phyloP scores from a whole-genome alignment of 495 filamentous ascomycete genomes.

The Xylaria flabelliformis region DNA sequence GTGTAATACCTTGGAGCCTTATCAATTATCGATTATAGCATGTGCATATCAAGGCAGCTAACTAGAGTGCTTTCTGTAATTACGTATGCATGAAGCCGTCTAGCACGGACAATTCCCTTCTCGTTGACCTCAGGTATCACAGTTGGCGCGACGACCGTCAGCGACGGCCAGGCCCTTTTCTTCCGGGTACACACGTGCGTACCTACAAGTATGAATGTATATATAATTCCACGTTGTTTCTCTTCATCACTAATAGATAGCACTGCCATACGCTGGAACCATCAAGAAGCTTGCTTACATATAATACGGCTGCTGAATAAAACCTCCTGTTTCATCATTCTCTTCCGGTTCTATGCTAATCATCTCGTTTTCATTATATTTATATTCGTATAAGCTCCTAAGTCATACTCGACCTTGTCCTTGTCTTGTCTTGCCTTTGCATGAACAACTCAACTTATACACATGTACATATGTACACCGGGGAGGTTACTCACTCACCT shows the following conservation, averaged over 20 bases:
- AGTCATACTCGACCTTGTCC: not conserved
- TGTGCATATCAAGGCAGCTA: not conserved
- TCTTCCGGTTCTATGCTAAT: not conserved
- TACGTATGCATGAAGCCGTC: not conserved
- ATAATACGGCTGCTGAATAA: not conserved
- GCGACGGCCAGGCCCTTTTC: not conserved
- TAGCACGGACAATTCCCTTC: not conserved
- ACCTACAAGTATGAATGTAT: not conserved
- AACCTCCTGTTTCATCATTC: conserved; percentile 2
- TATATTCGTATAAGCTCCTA: not conserved
- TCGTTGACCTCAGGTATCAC: not conserved
- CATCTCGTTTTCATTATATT: not conserved
- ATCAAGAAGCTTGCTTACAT: conserved; percentile 4
- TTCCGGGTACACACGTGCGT: not conserved
- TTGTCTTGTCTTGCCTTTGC: conserved; percentile 11
- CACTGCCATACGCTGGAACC: not conserved
- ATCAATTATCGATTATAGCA: not conserved
- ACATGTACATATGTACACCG: not conserved
- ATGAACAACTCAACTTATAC: conserved; percentile 9
- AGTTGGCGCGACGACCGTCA: not conserved
- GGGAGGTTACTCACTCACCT: not conserved
- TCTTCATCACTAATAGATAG: not conserved
- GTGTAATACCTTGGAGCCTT: not conserved
- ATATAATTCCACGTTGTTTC: not conserved
- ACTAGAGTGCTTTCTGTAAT: not conserved